Conservation (phyloP, 2,329 filamentous ascomycete species). For the Sporothrix sp. region DNA sequence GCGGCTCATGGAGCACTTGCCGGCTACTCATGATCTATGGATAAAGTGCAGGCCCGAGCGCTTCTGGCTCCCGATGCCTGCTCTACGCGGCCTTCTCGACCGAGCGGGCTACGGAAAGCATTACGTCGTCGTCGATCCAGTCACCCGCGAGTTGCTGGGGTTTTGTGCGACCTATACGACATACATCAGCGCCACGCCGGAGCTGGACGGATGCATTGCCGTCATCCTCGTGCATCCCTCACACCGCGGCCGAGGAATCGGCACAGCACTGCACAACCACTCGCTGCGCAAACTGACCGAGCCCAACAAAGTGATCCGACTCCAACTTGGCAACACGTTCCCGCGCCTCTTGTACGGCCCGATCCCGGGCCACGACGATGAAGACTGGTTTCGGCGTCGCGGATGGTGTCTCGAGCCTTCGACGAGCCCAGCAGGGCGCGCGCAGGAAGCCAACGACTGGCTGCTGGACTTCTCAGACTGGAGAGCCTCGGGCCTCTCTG, state of each 20-base stretch:
- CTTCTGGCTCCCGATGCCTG: conserved; percentile 37
- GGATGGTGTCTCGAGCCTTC: conserved; percentile 41
- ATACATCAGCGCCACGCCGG: conserved; percentile 43
- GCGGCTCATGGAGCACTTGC: conserved; percentile 30
- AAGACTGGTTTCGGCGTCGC: conserved; percentile 44
- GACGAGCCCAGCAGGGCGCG: conserved; percentile 35
- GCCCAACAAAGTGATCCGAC: conserved; percentile 39
- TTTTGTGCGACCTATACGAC: conserved; percentile 53
- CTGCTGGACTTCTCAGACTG: conserved; percentile 42
- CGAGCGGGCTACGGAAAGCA: conserved; percentile 49
- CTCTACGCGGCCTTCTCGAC: conserved; percentile 37
- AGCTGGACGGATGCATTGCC: conserved; percentile 46
- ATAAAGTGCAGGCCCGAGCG: conserved; percentile 33
- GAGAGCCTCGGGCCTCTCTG: conserved; percentile 31
- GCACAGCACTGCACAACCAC: conserved; percentile 42
- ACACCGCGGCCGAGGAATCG: conserved; percentile 41
- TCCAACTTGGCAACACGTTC: conserved; percentile 50
- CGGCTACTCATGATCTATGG: conserved; percentile 38
- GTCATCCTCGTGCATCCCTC: conserved; percentile 41
- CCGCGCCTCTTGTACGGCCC: conserved; percentile 48
- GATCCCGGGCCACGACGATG: conserved; percentile 32
- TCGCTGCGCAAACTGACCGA: conserved; percentile 39
- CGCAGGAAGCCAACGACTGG: conserved; percentile 44
- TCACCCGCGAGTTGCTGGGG: conserved; percentile 36
- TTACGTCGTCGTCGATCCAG: conserved; percentile 43